Evolutionary conservation across 805 yeast genomes (phyloP).

Genomic region (Zygosaccharomyces lentus): DNA sequence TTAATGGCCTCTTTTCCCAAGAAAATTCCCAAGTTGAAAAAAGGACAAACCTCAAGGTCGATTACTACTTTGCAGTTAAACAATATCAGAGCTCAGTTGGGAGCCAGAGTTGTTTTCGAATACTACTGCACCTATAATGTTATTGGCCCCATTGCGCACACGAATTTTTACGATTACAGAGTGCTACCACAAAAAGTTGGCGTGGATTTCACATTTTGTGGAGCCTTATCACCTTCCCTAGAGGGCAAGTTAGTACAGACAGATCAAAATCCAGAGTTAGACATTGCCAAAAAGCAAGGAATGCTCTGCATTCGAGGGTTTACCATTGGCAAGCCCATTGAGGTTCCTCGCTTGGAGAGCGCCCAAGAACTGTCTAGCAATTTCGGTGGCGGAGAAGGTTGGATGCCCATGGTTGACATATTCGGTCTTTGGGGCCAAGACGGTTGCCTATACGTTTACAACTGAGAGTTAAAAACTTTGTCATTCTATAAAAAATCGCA

Average conservation of each 20-base stretch:
- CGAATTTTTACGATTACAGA: constrained; percentile 62
- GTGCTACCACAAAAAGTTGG: constrained; percentile 36
- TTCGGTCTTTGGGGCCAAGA: constrained; percentile 63
- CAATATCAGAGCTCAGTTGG: constrained; percentile 42
- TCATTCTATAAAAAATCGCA: neutral
- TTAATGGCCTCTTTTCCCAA: constrained; percentile 18
- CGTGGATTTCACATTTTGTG: constrained; percentile 40
- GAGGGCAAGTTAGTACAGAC: constrained; percentile 52
- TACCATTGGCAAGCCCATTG: constrained; percentile 52
- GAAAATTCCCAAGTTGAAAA: constrained; percentile 13
- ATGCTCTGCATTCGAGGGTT: constrained; percentile 59
- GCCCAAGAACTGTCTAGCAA: constrained; percentile 34
- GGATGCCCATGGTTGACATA: constrained; percentile 50
- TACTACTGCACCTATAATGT: constrained; percentile 36
- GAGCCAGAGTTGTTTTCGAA: constrained; percentile 52
- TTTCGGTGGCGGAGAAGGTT: constrained; percentile 45
- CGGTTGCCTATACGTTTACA: constrained; percentile 60
- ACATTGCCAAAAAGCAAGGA: constrained; percentile 43
- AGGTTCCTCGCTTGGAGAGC: constrained; percentile 25
- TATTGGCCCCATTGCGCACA: constrained; percentile 55
- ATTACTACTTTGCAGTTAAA: constrained; percentile 35
- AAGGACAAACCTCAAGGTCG: constrained; percentile 16
- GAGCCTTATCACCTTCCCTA: constrained; percentile 55
- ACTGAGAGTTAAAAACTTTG: constrained; percentile 12
- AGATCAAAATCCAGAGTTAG: constrained; percentile 28